Conservation (phyloP, 352 stramenopile genomes). For the Pythium monospermum region DNA sequence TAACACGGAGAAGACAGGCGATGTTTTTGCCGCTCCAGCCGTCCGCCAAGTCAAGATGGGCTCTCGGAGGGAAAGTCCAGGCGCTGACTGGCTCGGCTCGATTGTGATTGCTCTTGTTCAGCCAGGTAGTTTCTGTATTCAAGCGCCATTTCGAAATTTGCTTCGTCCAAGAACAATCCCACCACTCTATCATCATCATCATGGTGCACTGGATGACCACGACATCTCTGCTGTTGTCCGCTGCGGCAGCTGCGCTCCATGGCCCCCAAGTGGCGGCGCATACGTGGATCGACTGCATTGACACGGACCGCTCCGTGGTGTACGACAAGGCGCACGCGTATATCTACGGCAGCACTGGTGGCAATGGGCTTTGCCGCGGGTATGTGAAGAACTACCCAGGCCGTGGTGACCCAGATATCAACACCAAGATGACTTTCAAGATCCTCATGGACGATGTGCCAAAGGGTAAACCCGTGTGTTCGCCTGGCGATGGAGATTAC, state of each 20-base stretch:
- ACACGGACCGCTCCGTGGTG: constrained; percentile 44
- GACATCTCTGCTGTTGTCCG: constrained; percentile 3
- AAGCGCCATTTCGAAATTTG: constrained; percentile 7
- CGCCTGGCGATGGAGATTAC: constrained; percentile 28
- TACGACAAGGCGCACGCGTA: constrained; percentile 53
- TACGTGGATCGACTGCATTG: constrained; percentile 73
- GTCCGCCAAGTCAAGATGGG: no score
- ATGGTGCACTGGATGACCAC: neutral
- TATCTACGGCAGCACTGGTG: constrained; percentile 37
- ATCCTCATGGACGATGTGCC: constrained; percentile 47
- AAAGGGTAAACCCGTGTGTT: constrained; percentile 30
- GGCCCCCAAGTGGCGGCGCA: constrained; percentile 23
- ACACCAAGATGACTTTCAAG: constrained; percentile 41
- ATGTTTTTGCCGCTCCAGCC: no score
- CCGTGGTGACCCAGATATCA: constrained; percentile 36
- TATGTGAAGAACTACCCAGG: constrained; percentile 67
- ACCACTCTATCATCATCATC: neutral
- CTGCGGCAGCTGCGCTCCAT: constrained; percentile 6
- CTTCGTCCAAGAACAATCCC: neutral
- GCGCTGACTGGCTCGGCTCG: no score
- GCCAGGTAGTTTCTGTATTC: no score
- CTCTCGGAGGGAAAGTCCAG: no score
- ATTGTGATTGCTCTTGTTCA: no score
- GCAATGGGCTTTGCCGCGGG: constrained; percentile 44
- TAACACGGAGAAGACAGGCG: no score